Evolutionary conservation across 148 eudicot species (phyloP), one percentile per base, ranked within the genome.

Genomic region (Silene latifolia): DNA sequence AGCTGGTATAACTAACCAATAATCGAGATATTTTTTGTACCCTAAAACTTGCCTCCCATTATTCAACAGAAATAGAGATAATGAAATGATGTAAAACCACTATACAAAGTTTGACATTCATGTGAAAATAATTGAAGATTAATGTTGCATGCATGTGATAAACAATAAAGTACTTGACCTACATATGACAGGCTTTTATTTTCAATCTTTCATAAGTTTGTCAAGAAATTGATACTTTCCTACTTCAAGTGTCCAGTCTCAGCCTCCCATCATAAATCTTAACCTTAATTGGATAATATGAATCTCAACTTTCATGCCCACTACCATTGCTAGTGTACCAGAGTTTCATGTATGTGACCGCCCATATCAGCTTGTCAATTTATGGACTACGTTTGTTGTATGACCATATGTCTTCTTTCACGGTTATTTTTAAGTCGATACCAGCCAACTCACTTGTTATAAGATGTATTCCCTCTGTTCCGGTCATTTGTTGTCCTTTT

Each of bases 271-370:
- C 23, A 14, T 35, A 35, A 66, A 32, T 67, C 64, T 13, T 65
- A 74, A 80, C 81, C 83, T 82, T 82, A 79, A 80, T 71, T 81
- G 46, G 65, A 75, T 62, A 78, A 74, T 71, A 77, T 51, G 67
- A 51, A 27, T 66, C 67, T 44, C 20, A 11, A 20, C 35, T 29
- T 25, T 58, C 61, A 27, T 17, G 20, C 19, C 77, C 47, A 75
- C 57, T 59, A 25, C 23, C 32, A 29, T 29, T 29, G 32, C 32
- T 29, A 4, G 1, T 29, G 4, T 29, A 29, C 32, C 32, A 29
- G 4, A n/a, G n/a, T n/a, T n/a, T 4, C 5, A 35, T 35, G 42
- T 35, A 35, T 35, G 5, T 35, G 42, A 27, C 29, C 29, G 3
- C 3, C 1, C 3, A 27, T 27, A 27, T 27, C 1, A 27, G 29